Evolutionary conservation across 148 eudicot species (phyloP).

Genomic region (Pouteria glomerata): DNA sequence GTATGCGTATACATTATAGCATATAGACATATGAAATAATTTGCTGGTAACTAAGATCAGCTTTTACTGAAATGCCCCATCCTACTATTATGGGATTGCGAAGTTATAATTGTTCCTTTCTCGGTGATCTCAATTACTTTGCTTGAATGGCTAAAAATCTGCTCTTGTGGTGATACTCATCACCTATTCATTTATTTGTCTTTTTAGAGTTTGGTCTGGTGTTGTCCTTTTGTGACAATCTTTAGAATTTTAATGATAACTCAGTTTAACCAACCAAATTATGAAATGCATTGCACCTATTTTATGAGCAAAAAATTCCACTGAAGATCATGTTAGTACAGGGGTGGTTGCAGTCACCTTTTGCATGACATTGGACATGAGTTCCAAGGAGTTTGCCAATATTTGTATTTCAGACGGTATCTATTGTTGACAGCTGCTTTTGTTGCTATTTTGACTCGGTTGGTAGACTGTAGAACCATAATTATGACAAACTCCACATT

Average conservation of each 20-base stretch:
- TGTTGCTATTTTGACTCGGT: too few species aligned
- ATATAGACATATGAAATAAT: not conserved
- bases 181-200: not conserved
- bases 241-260: not conserved
- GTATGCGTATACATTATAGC: not conserved
- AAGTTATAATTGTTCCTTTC: not conserved
- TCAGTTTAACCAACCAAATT: not conserved
- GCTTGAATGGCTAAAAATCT: not conserved
- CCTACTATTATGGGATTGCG: too few species aligned
- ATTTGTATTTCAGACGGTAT: too few species aligned
- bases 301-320: not conserved
- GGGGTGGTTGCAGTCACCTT: not conserved
- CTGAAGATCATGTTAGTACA: not conserved
- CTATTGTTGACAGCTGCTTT: too few species aligned
- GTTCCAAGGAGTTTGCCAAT: not conserved
- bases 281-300: not conserved
- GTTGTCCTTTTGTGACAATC: not conserved
- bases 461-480: too few species aligned
- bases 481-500: not conserved
- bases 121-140: not conserved
- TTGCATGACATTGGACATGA: not conserved
- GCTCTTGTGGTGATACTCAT: not conserved
- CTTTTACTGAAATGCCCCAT: not conserved
- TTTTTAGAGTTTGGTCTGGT: not conserved
- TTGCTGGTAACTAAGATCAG: too few species aligned